Evolutionary conservation across 2,329 filamentous ascomycete genomes (phyloP).

Genomic region (Penicillium sp.): DNA sequence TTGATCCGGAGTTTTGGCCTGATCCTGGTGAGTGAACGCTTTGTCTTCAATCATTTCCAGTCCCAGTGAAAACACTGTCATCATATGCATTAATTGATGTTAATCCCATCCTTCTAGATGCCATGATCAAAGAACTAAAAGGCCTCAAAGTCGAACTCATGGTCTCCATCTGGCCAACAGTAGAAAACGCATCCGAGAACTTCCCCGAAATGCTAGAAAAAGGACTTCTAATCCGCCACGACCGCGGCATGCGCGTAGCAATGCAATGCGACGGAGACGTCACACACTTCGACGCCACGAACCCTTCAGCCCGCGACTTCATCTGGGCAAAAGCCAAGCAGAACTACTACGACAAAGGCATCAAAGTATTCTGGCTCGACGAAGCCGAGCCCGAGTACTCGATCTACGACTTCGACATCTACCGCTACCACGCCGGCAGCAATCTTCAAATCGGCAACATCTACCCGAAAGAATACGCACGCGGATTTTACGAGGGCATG

Average conservation of each 20-base stretch:
- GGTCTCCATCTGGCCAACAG: conserved; percentile 71
- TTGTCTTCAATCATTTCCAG: neutral
- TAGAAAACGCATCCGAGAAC: conserved; percentile 61
- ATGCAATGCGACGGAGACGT: conserved; percentile 63
- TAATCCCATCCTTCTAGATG: conserved; percentile 39
- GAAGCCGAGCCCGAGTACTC: conserved; percentile 69
- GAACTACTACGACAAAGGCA: conserved; percentile 65
- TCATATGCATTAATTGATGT: neutral
- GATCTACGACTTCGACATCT: conserved; percentile 68
- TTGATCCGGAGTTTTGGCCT: conserved; percentile 66
- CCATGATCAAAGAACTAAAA: conserved; percentile 65
- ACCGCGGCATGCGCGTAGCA: conserved; percentile 60
- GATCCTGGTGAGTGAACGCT: conserved; percentile 52
- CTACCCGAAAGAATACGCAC: conserved; percentile 61
- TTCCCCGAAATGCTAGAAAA: conserved; percentile 63
- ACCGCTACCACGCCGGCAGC: conserved; percentile 60
- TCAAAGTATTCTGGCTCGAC: conserved; percentile 69
- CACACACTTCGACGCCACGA: conserved; percentile 65
- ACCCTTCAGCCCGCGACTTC: conserved; percentile 59
- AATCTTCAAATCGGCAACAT: conserved; percentile 62
- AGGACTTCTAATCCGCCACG: conserved; percentile 62
- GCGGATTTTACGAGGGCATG: conserved; percentile 63
- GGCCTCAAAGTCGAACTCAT: conserved; percentile 64
- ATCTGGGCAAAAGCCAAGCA: conserved; percentile 62
- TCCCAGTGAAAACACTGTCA: neutral